Percentiles rank a stretch among this genome's conserved stretches.
Evolutionary conservation across 2,329 filamentous ascomycete species (phyloP).

Genomic region (Sordariomycetes sp.): DNA sequence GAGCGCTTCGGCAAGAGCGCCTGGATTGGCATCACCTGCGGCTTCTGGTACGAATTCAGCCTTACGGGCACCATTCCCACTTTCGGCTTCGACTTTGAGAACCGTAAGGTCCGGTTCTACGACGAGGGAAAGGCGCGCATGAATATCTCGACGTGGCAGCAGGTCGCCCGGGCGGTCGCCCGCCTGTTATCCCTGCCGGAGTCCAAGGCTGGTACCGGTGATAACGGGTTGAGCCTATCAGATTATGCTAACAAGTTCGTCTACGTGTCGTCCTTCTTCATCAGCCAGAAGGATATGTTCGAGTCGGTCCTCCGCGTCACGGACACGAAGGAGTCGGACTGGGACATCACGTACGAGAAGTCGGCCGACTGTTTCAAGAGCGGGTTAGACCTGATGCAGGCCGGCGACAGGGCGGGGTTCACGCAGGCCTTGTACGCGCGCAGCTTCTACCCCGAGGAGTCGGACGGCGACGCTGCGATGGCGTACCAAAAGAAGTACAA

Average conservation of each 20-base stretch:
- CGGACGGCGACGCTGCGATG: conserved; percentile 17
- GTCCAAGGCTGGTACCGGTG: conserved; percentile 26
- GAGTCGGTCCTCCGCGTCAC: conserved; percentile 47
- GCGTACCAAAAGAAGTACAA: conserved; percentile 24
- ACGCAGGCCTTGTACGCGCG: conserved; percentile 41
- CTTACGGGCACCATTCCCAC: conserved; percentile 19
- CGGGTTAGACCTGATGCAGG: conserved; percentile 30
- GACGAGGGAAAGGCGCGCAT: conserved; percentile 47
- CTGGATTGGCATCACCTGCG: conserved; percentile 24
- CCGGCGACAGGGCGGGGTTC: conserved; percentile 30
- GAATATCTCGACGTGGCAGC: conserved; percentile 47
- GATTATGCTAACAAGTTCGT: conserved; percentile 31
- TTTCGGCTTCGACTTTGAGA: conserved; percentile 39
- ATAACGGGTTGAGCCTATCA: conserved; percentile 21
- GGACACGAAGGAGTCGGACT: conserved; percentile 39
- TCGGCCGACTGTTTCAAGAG: conserved; percentile 21
- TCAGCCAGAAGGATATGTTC: conserved; percentile 54
- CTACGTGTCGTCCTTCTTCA: conserved; percentile 41
- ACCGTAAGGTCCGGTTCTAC: conserved; percentile 30
- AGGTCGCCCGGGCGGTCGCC: conserved; percentile 46
- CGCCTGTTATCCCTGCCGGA: conserved; percentile 32
- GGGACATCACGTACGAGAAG: conserved; percentile 39
- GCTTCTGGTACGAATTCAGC: conserved; percentile 44
- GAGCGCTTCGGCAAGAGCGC: conserved; percentile 20
- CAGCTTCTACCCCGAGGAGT: conserved; percentile 34